Base-by-base conservation (phyloP, 2,329 filamentous ascomycete genomes). In the Aspergillus unguis region DNA sequence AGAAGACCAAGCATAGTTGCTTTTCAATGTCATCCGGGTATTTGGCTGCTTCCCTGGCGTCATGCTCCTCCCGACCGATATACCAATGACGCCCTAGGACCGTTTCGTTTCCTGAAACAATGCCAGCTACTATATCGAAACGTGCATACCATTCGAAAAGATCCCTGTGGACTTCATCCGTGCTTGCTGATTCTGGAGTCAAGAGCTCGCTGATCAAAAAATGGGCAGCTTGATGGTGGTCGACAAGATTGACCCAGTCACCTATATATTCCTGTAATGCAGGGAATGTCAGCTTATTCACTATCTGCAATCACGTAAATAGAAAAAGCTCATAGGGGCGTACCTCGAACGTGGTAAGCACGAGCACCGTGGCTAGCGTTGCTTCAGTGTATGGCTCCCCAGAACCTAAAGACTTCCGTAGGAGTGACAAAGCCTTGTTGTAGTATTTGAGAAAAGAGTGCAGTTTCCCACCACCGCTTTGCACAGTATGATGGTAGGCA, bases 271-370 rank as follows among this genome's bases (percentile, higher is more conserved):
- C 94, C 90, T 96, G 63, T 41, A 47, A 25, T 6, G 10, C 6
- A 23, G 7, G 11, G 5, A 38, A 27, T 33, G 48, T 66, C 25
- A 64, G 55, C 53, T 48, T 32, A 23, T 23, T 17, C 17, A 17
- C 17, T 17, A 44, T 8, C 29, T 3, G 41, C 35, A 32, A 41
- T 8, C 33, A 47, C 9, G 26, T 5, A 43, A 11, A 28, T 8
- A 26, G 17, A 48, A 33, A 26, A 47, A 59, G 53, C 37, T 35
- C 23, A 44, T 29, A 8, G 29, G 17, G 17, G 58, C 76, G 65
- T 78, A 95, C 91, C 82, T 99, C 94, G 51, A 96, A 94, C 3
- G 90, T 95, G 50, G 92, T 91, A 45, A 97, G 81, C 64, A 97
- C 92, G 38, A 99, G 75, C 23, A 97, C 92, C 0, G 92, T 95